Evolutionary conservation across 179 eudicot species (phyloP).

Genomic region (Monotropa hypopitys): DNA sequence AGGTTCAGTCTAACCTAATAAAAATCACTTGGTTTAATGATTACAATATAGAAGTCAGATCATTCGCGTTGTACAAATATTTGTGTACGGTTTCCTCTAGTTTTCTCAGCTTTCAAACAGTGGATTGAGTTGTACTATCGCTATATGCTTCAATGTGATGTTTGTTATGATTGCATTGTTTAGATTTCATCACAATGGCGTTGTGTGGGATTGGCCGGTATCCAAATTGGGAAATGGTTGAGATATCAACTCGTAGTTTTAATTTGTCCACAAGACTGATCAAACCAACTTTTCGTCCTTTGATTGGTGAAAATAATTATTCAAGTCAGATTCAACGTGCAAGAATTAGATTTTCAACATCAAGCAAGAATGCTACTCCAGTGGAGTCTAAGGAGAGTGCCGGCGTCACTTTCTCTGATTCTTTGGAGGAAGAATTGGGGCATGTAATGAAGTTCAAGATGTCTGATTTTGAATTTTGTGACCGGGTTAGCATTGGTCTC

Average conservation of each 20-base stretch:
- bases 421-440: conserved; percentile 47
- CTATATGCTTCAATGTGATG: too few species aligned
- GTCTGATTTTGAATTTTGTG: conserved; percentile 62
- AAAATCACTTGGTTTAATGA: background rate
- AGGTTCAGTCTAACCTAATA: background rate
- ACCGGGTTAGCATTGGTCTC: conserved; percentile 80
- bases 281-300: conserved; percentile 6
- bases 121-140: too few species aligned
- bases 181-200: conserved; percentile 23
- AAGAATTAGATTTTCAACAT: conserved; percentile 18
- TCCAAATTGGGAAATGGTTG: conserved; percentile 21
- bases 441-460: conserved; percentile 62
- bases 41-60: background rate
- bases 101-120: too few species aligned
- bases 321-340: conserved; percentile 3
- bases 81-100: background rate
- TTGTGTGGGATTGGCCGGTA: conserved; percentile 20
- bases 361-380: conserved; percentile 17
- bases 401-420: conserved; percentile 16
- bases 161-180: background rate
- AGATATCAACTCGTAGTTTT: conserved; percentile 9
- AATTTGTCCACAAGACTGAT: conserved; percentile 24
- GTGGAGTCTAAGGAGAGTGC: conserved; percentile 31
- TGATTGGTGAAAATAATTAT: conserved; percentile 4
- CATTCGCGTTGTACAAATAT: background rate